Conservation (phyloP, 352 stramenopile genomes). For the Bremia lactucae region DNA sequence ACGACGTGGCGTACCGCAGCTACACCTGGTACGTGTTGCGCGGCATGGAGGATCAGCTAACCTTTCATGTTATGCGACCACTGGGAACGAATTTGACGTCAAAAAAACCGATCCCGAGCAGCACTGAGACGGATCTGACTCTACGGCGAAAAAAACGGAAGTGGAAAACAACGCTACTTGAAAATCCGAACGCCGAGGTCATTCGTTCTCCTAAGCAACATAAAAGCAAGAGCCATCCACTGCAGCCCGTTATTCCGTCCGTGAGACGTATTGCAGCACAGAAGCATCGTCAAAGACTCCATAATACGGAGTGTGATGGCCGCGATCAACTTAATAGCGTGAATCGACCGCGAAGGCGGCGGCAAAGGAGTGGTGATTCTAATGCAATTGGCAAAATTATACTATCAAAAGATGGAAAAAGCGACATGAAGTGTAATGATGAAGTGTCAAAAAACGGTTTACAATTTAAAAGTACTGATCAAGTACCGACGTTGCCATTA, state of each 20-base stretch:
- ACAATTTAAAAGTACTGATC: constrained; percentile 1
- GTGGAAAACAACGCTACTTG: constrained; percentile 58
- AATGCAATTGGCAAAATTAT: constrained; percentile 3
- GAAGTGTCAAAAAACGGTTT: constrained; percentile 8
- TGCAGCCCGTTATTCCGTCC: constrained; percentile 38
- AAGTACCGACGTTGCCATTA: not conserved
- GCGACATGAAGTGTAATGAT: constrained; percentile 1
- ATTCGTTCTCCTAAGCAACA: constrained; percentile 10
- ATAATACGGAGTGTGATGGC: constrained; percentile 18
- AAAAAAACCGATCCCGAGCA: constrained; percentile 4
- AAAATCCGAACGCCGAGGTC: constrained; percentile 3
- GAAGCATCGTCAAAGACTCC: constrained; percentile 27
- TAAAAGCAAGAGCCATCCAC: constrained; percentile 22
- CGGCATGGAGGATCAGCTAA: constrained; percentile 37
- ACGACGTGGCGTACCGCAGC: constrained; percentile 40
- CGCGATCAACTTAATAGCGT: constrained; percentile 8
- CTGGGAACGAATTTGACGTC: constrained; percentile 2
- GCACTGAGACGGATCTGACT: not conserved
- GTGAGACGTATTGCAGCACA: constrained; percentile 37
- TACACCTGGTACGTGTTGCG: constrained; percentile 59
- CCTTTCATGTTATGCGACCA: constrained; percentile 56
- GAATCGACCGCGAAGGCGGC: constrained; percentile 7
- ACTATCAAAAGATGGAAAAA: constrained; percentile 2
- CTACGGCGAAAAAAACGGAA: constrained; percentile 50
- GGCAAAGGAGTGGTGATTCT: constrained; percentile 6